Conservation (phyloP, 192 early-diverging fungal genomes). For the Coemansia sp. region DNA sequence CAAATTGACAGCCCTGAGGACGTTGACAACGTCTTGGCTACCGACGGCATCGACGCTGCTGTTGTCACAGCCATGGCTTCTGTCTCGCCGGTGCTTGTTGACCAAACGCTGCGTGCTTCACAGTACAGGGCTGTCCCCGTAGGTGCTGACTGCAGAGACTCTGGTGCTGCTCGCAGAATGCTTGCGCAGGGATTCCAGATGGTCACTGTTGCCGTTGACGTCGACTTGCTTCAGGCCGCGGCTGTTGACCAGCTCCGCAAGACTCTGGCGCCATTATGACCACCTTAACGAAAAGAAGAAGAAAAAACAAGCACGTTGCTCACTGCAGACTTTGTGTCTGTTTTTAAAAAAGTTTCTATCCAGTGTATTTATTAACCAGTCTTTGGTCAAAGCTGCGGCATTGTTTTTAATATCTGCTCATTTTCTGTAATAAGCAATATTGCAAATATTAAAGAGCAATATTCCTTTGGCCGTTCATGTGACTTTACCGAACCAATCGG, state of each 20-base stretch:
- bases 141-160: conserved; percentile 27
- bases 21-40: conserved; percentile 36
- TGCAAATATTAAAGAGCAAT: not conserved
- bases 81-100: not conserved
- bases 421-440: too few species aligned
- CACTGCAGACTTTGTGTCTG: too few species aligned
- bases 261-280: conserved; percentile 16
- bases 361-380: too few species aligned
- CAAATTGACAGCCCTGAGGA: conserved; percentile 38
- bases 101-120: not conserved
- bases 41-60: conserved; percentile 42
- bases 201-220: conserved; percentile 33
- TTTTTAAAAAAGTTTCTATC: too few species aligned
- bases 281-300: not conserved
- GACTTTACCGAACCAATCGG: too few species aligned
- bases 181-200: conserved; percentile 33
- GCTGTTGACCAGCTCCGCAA: conserved; percentile 40
- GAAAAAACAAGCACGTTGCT: too few species aligned
- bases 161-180: conserved; percentile 13
- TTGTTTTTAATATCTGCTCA: too few species aligned
- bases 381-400: too few species aligned
- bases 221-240: conserved; percentile 20
- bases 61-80: conserved; percentile 10
- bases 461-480: not conserved
- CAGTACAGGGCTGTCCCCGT: conserved; percentile 13